Conservation (phyloP, 2,329 filamentous ascomycete species). For the Ceratocystis harringtonii region DNA sequence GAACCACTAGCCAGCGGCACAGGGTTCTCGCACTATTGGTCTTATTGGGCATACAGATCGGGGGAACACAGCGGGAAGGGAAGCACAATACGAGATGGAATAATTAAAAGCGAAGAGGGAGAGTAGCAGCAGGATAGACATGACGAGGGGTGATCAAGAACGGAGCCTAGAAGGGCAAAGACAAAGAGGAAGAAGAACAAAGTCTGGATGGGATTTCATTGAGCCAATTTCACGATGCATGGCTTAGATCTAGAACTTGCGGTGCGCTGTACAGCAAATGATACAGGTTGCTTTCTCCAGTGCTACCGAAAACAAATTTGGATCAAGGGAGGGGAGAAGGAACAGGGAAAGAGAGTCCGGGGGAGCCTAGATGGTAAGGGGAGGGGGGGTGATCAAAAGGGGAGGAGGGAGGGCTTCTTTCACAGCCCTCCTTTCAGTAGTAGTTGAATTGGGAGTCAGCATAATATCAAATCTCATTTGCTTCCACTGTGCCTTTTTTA, state of each 20-base stretch:
- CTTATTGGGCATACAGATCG: not conserved
- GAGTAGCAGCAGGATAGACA: not conserved
- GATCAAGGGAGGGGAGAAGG: not conserved
- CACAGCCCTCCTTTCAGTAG: too few relatives aligned
- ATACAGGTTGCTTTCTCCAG: not conserved
- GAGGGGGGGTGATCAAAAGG: not conserved
- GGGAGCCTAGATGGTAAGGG: not conserved
- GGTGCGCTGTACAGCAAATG: not conserved
- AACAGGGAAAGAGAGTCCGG: not conserved
- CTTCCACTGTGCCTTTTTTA: not conserved
- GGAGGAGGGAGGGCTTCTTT: not conserved
- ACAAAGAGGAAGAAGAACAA: not conserved
- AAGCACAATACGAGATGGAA: not conserved
- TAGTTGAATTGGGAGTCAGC: not conserved
- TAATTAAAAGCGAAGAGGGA: not conserved
- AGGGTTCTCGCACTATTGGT: not conserved
- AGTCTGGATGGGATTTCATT: not conserved
- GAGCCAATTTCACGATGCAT: slow-evolving; percentile 4
- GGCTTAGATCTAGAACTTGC: not conserved
- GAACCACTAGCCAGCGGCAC: not conserved
- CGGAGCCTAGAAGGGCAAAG: not conserved
- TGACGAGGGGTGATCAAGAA: not conserved
- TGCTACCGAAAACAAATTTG: slow-evolving; percentile 1
- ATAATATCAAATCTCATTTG: not conserved
- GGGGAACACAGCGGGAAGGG: not conserved